Evolutionary conservation across 23 red algal genomes (phyloP).

Genomic region (Gracilaria vermiculophylla): DNA sequence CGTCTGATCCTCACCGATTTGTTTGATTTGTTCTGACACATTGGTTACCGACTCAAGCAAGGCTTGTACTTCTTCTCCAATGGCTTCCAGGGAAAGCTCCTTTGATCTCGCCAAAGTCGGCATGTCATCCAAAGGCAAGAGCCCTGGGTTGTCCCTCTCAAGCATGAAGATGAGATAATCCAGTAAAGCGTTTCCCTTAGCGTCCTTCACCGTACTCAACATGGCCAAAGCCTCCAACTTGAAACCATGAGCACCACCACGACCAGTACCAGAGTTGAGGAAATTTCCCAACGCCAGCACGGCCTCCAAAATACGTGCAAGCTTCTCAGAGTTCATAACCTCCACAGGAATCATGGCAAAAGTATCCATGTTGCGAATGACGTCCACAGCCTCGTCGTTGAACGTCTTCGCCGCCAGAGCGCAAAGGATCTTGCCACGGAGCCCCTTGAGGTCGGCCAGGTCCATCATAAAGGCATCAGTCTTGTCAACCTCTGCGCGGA

Average conservation of each 20-base stretch:
- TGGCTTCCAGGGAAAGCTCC: slow-evolving; percentile 85
- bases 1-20: slow-evolving; percentile 74
- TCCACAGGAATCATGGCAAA: slow-evolving; percentile 89
- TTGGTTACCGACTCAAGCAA: slow-evolving; percentile 82
- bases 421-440: slow-evolving; percentile 85
- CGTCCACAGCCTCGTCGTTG: slow-evolving; percentile 87
- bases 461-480: slow-evolving; percentile 96
- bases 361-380: slow-evolving; percentile 89
- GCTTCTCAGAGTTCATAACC: slow-evolving; percentile 77
- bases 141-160: slow-evolving; percentile 57
- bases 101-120: slow-evolving; percentile 62
- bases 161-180: slow-evolving; percentile 82
- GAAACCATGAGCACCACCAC: slow-evolving; percentile 90
- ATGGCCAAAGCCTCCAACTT: slow-evolving; percentile 87
- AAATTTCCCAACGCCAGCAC: slow-evolving; percentile 92
- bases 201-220: slow-evolving; percentile 83
- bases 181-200: slow-evolving; percentile 68
- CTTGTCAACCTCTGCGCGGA: slow-evolving; percentile 67
- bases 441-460: slow-evolving; percentile 69
- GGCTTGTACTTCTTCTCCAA: slow-evolving; percentile 81
- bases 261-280: slow-evolving; percentile 87
- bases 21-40: slow-evolving; percentile 82
- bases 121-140: slow-evolving; percentile 88
- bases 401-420: slow-evolving; percentile 86
- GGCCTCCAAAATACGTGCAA: slow-evolving; percentile 66